Base-by-base conservation (phyloP, 805 yeast species). In the Citeromyces matritensis region DNA sequence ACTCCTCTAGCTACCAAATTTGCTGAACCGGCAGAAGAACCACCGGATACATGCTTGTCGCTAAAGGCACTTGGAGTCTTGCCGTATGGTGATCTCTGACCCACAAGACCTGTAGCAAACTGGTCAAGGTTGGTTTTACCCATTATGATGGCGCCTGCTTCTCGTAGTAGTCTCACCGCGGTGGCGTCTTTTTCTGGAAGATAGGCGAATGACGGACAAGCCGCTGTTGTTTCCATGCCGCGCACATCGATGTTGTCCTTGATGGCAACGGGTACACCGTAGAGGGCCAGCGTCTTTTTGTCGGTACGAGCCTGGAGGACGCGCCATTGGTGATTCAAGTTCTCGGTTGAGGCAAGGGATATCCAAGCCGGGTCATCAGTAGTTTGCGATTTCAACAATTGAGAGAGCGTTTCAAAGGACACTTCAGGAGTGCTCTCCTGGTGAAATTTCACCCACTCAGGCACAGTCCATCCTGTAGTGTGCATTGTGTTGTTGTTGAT, bases 41-140 rank as follows among this genome's bases (percentile, higher is more conserved):
- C 98, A 32, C 98, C 98, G 34, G 85, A 70, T 11, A 88, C 95
- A 48, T 85, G 85, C 30, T 72, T 61, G 31, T 63, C 57, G 41
- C 78, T 62, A 53, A 88, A 84, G 1, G 88, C 75, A 52, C 78
- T 77, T 25, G 84, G 73, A 4, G 95, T 80, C 42, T 74, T 69
- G 9, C 98, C 98, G 49, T 88, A 88, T 1, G 98, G 97, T 5
- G 95, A 81, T 47, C 98, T 69, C 23, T 84, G 76, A 28, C 98
- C 98, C 2, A 88, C 97, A 36, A 88, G 64, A 25, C 98, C 98
- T 3, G 98, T 91, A 9, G 97, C 97, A 57, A 88, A 88, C 54
- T 88, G 98, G 52, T 88, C 98, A 52, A 88, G 61, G 53, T 88
- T 88, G 33, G 97, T 91, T 53, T 88, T 88, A 37, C 97, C 97